Conservation (phyloP, 139 green algal species). For the Picochlorum sp. region DNA sequence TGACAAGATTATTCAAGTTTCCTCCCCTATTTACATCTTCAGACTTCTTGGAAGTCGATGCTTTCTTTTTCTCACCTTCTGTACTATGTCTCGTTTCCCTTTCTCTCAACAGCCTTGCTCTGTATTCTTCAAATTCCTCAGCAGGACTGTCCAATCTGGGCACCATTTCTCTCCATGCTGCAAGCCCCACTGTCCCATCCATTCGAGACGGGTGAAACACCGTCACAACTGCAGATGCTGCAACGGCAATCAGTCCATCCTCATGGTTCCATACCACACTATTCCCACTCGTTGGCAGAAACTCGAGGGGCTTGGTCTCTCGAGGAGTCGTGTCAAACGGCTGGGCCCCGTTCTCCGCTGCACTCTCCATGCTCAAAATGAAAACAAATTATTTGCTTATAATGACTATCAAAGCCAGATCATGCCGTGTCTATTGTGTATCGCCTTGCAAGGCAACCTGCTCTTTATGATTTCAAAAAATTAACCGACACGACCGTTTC, state of each 20-base stretch:
- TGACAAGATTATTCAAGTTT: background rate
- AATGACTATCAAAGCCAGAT: no score
- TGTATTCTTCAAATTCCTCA: constrained; percentile 1
- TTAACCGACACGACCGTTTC: no score
- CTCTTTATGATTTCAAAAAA: no score
- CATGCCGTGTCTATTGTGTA: no score
- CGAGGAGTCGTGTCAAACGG: no score
- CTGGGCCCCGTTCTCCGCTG: no score
- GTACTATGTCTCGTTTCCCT: background rate
- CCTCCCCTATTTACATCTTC: background rate
- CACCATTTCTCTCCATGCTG: background rate
- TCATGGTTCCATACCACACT: background rate
- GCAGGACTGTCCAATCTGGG: background rate
- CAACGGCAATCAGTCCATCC: background rate
- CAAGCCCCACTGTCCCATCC: background rate
- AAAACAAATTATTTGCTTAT: no score
- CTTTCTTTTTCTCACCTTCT: background rate
- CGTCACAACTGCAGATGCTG: background rate
- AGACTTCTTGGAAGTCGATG: background rate
- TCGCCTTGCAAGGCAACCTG: no score
- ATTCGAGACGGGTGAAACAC: background rate
- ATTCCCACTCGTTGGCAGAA: background rate
- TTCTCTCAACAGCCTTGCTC: background rate
- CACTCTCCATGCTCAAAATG: no score
- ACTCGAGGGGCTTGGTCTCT: no score